A percentile compares a stretch with the other conserved stretches of the same genome.
phyloP scores from a whole-genome alignment of 2,329 filamentous ascomycete species.

The Claviceps digitariae region DNA sequence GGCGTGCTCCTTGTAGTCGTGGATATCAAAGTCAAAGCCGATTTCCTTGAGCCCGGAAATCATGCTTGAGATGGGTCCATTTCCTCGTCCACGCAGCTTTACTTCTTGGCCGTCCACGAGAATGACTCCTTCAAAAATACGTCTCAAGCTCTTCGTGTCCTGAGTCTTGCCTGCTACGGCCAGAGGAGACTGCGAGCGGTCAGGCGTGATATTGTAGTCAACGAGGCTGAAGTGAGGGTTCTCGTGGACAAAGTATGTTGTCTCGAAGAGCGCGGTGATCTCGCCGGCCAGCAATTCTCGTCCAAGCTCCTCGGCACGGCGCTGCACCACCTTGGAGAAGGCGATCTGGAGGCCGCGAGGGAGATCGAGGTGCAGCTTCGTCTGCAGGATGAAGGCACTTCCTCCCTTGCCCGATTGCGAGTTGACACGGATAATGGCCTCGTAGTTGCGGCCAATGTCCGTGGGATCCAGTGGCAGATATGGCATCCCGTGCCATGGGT shows the following conservation, averaged over 20 bases:
- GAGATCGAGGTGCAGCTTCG: conserved; percentile 78
- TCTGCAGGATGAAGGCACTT: conserved; percentile 84
- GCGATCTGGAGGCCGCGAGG: conserved; percentile 85
- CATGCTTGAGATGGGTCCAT: conserved; percentile 80
- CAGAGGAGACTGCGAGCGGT: conserved; percentile 63
- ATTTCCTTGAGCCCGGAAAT: conserved; percentile 67
- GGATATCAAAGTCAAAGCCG: conserved; percentile 78
- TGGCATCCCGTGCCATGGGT: conserved; percentile 62
- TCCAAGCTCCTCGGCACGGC: conserved; percentile 62
- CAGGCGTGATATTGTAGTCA: conserved; percentile 82
- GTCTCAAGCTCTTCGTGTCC: conserved; percentile 63
- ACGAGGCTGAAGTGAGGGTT: conserved; percentile 78
- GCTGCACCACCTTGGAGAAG: conserved; percentile 79
- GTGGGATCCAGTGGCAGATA: conserved; percentile 87
- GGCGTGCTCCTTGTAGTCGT: conserved; percentile 93
- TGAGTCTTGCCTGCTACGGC: conserved; percentile 57
- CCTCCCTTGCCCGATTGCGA: conserved; percentile 92
- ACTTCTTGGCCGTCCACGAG: conserved; percentile 71
- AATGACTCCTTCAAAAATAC: conserved; percentile 76
- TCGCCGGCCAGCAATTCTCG: conserved; percentile 75
- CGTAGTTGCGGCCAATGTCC: conserved; percentile 93
- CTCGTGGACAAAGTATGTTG: conserved; percentile 70
- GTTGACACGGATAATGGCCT: conserved; percentile 96
- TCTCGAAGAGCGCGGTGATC: conserved; percentile 78
- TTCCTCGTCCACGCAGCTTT: conserved; percentile 65